phyloP scores from a whole-genome alignment of 1,284 basidiomycete species.

The Wolfiporia cocos region DNA sequence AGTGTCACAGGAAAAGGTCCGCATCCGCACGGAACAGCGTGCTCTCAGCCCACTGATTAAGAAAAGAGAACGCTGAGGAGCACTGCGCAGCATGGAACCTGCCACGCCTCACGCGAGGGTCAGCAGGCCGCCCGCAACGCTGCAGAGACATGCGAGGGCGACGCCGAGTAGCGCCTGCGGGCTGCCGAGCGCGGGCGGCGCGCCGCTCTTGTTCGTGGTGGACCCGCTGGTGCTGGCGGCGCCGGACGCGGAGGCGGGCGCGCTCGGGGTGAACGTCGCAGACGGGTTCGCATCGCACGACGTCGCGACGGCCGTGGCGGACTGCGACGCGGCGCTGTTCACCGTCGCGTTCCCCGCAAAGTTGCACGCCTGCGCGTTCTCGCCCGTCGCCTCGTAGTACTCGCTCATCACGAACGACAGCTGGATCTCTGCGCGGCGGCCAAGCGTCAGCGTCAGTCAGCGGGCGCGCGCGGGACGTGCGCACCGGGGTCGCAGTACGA shows the following conservation, averaged over 20 bases:
- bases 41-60: too few relatives aligned
- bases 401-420: slow-evolving; percentile 81
- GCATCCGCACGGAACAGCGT: too few relatives aligned
- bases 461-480: slow-evolving; percentile 20
- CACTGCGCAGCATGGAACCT: too few relatives aligned
- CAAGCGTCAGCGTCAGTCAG: neutral
- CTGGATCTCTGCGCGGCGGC: slow-evolving; percentile 50
- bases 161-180: slow-evolving; percentile 36
- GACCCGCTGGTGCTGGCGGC: slow-evolving; percentile 15
- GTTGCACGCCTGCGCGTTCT: slow-evolving; percentile 56
- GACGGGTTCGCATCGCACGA: slow-evolving; percentile 68
- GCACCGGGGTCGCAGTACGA: slow-evolving; percentile 71
- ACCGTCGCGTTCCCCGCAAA: slow-evolving; percentile 84
- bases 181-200: slow-evolving; percentile 25
- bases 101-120: slow-evolving; percentile 25
- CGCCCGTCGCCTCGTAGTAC: slow-evolving; percentile 66
- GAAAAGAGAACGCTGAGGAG: too few relatives aligned
- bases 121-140: slow-evolving; percentile 24
- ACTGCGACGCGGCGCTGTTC: slow-evolving; percentile 48
- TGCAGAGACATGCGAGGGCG: slow-evolving; percentile 29
- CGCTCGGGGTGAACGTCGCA: slow-evolving; percentile 63
- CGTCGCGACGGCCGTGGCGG: slow-evolving; percentile 57
- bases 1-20: too few relatives aligned
- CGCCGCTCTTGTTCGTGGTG: slow-evolving; percentile 21
- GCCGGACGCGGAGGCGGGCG: slow-evolving; percentile 30